Percentiles rank a stretch among this genome's conserved stretches.
phyloP scores from a whole-genome alignment of 2,329 filamentous ascomycete genomes.

The Hymenoscyphus occultus region DNA sequence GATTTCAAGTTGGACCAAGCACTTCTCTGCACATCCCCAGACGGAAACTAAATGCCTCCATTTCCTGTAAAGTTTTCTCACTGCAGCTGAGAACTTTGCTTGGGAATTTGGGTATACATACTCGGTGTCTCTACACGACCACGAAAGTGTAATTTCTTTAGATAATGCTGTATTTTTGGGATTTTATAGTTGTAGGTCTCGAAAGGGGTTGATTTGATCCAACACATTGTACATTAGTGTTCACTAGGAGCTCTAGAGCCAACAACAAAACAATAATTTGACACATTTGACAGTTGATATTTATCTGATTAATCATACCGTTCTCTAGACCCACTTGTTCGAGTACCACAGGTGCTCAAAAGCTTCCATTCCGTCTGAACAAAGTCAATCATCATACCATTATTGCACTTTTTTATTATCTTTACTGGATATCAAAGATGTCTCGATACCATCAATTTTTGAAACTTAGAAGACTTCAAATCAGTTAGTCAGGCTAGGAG shows the following conservation, averaged over 20 bases:
- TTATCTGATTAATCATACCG: too few species aligned
- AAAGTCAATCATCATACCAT: too few species aligned
- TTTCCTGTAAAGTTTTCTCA: background rate
- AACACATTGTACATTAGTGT: slow-evolving; percentile 5
- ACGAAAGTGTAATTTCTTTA: background rate
- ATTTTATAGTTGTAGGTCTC: background rate
- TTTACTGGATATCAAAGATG: too few species aligned
- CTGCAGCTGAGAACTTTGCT: background rate
- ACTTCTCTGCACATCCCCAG: slow-evolving; percentile 34
- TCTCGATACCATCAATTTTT: too few species aligned
- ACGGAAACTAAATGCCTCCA: background rate
- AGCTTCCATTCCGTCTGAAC: too few species aligned
- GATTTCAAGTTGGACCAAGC: slow-evolving; percentile 30
- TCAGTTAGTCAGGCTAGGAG: too few species aligned
- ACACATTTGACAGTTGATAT: background rate
- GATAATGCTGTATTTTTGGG: background rate
- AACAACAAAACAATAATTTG: background rate
- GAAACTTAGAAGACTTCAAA: too few species aligned
- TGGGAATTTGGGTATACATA: background rate
- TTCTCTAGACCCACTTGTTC: too few species aligned
- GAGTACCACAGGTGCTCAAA: too few species aligned
- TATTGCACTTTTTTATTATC: too few species aligned
- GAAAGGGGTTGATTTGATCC: background rate
- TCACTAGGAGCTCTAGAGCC: background rate
- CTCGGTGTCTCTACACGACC: background rate